Conservation (phyloP, 2,329 filamentous ascomycete genomes). For the Basipetospora chlamydospora region DNA sequence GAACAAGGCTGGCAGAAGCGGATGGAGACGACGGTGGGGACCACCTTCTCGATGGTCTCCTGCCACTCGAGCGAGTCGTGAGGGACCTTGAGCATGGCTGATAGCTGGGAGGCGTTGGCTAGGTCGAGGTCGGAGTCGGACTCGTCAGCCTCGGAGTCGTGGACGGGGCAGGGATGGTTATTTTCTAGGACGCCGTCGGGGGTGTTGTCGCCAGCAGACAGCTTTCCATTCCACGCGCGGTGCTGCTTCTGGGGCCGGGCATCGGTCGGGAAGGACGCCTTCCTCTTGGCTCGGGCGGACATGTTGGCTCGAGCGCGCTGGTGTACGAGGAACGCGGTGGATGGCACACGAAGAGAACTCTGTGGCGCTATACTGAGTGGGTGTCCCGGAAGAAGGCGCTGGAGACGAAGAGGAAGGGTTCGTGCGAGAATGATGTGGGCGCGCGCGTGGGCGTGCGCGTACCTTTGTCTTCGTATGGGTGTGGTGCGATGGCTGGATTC, state of each 20-base stretch:
- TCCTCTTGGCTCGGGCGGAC: slow-evolving; percentile 36
- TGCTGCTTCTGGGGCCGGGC: slow-evolving; percentile 27
- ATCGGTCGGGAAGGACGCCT: slow-evolving; percentile 29
- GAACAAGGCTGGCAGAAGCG: slow-evolving; percentile 96
- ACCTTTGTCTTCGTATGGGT: neutral
- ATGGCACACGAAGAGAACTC: too few relatives aligned
- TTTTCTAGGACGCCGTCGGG: slow-evolving; percentile 19
- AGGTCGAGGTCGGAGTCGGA: slow-evolving; percentile 17
- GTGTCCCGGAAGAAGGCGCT: neutral
- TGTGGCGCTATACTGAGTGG: too few relatives aligned
- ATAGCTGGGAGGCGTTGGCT: slow-evolving; percentile 1
- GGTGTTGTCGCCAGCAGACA: slow-evolving; percentile 34
- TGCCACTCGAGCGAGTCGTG: slow-evolving; percentile 58
- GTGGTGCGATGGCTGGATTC: too few relatives aligned
- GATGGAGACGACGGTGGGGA: slow-evolving; percentile 94
- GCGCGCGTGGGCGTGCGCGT: neutral
- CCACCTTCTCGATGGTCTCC: slow-evolving; percentile 83
- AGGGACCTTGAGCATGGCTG: slow-evolving; percentile 4
- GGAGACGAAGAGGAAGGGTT: neutral
- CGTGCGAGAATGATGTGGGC: neutral
- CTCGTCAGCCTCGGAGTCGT: slow-evolving; percentile 13
- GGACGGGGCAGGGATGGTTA: slow-evolving; percentile 16
- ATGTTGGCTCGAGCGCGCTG: slow-evolving; percentile 15
- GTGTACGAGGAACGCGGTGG: neutral
- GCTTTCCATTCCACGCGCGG: slow-evolving; percentile 30